These are phyloP conservation scores for Podospora didyma DNA, from an alignment of 495 filamentous ascomycete genomes.

Conservation along the genomic window DNA sequence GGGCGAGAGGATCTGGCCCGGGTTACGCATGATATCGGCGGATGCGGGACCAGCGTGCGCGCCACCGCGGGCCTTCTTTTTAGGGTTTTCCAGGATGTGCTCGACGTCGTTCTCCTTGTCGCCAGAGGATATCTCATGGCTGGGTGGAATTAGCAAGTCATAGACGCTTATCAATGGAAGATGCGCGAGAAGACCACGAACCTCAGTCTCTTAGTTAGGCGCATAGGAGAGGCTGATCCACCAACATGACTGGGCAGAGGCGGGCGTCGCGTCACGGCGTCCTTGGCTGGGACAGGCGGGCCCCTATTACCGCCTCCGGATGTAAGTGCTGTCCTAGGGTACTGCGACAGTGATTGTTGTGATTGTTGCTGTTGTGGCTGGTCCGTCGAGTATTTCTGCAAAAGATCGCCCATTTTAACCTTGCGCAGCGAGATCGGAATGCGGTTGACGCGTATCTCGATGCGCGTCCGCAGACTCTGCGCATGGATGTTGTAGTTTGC, in stretches of 20 bases:
- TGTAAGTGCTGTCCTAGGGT: not conserved
- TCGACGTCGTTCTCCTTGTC: slow-evolving; percentile 73
- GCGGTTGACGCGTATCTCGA: slow-evolving; percentile 93
- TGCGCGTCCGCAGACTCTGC: slow-evolving; percentile 74
- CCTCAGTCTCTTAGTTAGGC: slow-evolving; percentile 60
- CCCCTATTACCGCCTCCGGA: slow-evolving; percentile 2
- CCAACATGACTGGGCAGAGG: slow-evolving; percentile 3
- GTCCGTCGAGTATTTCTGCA: slow-evolving; percentile 41
- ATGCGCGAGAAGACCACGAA: slow-evolving; percentile 29
- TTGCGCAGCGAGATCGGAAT: slow-evolving; percentile 78
- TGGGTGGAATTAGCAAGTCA: slow-evolving; percentile 22
- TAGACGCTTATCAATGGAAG: not conserved
- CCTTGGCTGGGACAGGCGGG: slow-evolving; percentile 35
- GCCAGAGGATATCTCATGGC: slow-evolving; percentile 59
- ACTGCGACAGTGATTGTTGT: not conserved
- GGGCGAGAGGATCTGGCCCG: slow-evolving; percentile 65
- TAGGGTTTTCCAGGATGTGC: slow-evolving; percentile 46
- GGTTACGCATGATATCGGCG: slow-evolving; percentile 22
- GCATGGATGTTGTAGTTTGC: slow-evolving; percentile 87
- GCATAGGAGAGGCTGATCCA: slow-evolving; percentile 19
- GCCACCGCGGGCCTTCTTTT: slow-evolving; percentile 37
- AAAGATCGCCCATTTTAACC: slow-evolving; percentile 77
- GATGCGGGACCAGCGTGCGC: not conserved
- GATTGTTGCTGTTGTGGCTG: slow-evolving; percentile 17
- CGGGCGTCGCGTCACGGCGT: slow-evolving; percentile 12